Evolutionary conservation across 345 rosid species (phyloP).

Genomic region (Clarkia xantiana): DNA sequence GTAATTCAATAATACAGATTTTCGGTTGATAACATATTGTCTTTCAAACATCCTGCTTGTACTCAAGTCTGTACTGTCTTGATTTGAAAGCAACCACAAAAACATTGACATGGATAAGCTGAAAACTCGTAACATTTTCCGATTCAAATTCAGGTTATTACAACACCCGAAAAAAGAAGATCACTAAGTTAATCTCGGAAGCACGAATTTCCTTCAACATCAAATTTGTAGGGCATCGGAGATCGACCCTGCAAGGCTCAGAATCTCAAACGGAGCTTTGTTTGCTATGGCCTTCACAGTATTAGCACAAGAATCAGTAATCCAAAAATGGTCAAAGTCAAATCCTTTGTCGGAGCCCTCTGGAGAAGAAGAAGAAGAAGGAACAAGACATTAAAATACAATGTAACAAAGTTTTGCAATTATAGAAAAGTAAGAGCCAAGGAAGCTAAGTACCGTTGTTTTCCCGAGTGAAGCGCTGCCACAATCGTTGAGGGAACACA

Average conservation of each 20-base stretch:
- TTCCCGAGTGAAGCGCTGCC: slow-evolving; percentile 70
- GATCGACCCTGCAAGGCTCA: slow-evolving; percentile 86
- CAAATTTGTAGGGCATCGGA: slow-evolving; percentile 80
- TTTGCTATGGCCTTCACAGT: slow-evolving; percentile 70
- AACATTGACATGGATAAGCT: no score
- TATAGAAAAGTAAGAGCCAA: slow-evolving; percentile 3
- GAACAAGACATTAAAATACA: slow-evolving; percentile 2
- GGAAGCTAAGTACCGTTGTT: slow-evolving; percentile 30
- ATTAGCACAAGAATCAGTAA: slow-evolving; percentile 84
- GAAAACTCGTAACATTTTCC: no score
- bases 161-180: no score
- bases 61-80: no score
- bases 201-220: no score
- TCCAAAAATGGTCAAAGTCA: slow-evolving; percentile 85
- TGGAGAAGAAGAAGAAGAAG: slow-evolving; percentile 1
- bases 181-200: no score
- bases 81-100: no score
- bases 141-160: no score
- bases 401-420: slow-evolving; percentile 1
- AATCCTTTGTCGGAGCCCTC: slow-evolving; percentile 57
- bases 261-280: slow-evolving; percentile 71
- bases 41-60: no score
- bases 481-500: slow-evolving; percentile 79
- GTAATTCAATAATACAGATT: no score
- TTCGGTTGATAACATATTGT: no score